Percentiles rank a stretch among this genome's conserved stretches.
Evolutionary conservation across 768 basidiomycete genomes (phyloP).

Genomic region (Russula compacta): DNA sequence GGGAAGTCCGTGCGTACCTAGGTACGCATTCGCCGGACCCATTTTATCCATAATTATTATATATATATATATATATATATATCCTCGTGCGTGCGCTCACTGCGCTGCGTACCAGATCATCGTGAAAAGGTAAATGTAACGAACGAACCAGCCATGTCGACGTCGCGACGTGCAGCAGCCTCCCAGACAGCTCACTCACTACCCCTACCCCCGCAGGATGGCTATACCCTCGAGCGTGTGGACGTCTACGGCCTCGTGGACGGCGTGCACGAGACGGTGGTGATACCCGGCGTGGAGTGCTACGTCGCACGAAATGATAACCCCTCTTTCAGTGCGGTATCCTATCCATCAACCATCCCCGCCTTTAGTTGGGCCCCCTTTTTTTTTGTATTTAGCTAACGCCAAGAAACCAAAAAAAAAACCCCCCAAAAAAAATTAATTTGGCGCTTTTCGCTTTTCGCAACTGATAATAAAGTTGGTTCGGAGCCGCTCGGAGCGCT

Average conservation of each 20-base stretch:
- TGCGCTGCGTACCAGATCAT: slow-evolving; percentile 40
- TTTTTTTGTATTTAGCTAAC: background rate
- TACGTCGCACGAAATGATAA: slow-evolving; percentile 86
- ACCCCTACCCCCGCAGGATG: slow-evolving; percentile 46
- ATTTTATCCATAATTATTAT: too few species aligned
- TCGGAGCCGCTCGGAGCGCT: slow-evolving; percentile 68
- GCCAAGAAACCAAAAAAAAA: background rate
- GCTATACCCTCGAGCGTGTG: slow-evolving; percentile 76
- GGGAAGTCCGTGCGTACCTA: slow-evolving; percentile 75
- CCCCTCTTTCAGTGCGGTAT: slow-evolving; percentile 86
- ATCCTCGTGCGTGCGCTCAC: too few species aligned
- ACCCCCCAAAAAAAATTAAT: too few species aligned
- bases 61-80: too few species aligned
- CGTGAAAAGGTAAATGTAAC: slow-evolving; percentile 59
- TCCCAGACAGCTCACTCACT: too few species aligned
- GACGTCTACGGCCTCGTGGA: slow-evolving; percentile 58
- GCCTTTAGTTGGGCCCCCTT: slow-evolving; percentile 33
- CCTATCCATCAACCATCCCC: too few species aligned
- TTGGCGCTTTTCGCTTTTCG: background rate
- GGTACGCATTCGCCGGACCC: slow-evolving; percentile 35
- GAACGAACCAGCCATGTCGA: background rate
- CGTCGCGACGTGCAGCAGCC: too few species aligned
- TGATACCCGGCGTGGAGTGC: slow-evolving; percentile 60
- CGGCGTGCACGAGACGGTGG: slow-evolving; percentile 39
- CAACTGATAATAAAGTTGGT: slow-evolving; percentile 52